Base-by-base conservation (phyloP, 495 filamentous ascomycete species). In the Podospora tetraspora region DNA sequence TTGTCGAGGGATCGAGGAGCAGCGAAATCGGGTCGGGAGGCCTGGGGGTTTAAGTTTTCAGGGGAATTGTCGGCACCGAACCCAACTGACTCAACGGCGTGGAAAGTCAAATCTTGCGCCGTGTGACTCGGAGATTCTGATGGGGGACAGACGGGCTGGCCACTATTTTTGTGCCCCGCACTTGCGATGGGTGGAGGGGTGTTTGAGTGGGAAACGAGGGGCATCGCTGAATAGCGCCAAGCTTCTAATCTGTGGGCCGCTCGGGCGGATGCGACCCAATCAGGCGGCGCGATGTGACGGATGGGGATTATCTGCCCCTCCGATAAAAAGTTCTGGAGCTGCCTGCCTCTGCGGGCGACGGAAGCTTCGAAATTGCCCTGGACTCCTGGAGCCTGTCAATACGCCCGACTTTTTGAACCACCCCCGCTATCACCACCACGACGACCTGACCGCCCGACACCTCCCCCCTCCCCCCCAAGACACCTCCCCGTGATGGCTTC, bases 401-500 rank as follows among this genome's bases (percentile, higher is more conserved):
- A 72, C 62, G 68, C 68, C 71, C 65, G 67, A 63, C 57, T 37
- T 29, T 64, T 66, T 57, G 57, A 61, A 65, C 43, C 52, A 57
- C 27, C 58, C 65, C 27, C 58, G 59, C 61, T 43, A 59, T 56
- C 62, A 52, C 64, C 24, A 58, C 59, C 52, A 24, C 62, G 66
- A 61, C 58, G 66, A 61, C 58, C 57, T 58, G 22, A 22, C 59
- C n/a, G 34, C 30, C 10, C 64, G 61, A 59, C 52, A 59, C 21
- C 23, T 24, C 30, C 25, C 22, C 57, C 58, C 21, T 19, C 21
- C 23, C 12, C 23, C 59, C 22, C 23, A 29, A 29, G 37, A 60
- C 61, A 34, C 67, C 64, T n/a, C 37, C 11, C 27, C 23, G 84
- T 72, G 66, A 97, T 97, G 93, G 86, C 90, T 78, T 89, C 90